Evolutionary conservation across 2,329 filamentous ascomycete species (phyloP), one percentile per base, ranked within the genome.

Genomic region (Lasiodiplodia gonubiensis): DNA sequence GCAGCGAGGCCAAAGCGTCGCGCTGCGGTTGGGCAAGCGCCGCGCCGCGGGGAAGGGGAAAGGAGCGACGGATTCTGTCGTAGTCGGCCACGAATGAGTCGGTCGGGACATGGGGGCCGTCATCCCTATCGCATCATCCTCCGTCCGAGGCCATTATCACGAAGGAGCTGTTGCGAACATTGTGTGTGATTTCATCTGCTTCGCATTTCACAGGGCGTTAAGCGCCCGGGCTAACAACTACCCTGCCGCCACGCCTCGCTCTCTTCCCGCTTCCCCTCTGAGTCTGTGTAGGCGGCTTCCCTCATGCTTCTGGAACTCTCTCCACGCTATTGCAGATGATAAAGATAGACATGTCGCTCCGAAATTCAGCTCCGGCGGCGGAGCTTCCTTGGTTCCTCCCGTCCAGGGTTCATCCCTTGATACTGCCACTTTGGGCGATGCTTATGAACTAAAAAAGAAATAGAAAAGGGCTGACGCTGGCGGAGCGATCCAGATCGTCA

Each of bases 151-250:
- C 25, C 33, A 35, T n/a, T 23, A 49, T 61, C 57, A 61, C 57
- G 46, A 37, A 63, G 59, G 59, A 51, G 61, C 61, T 65, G 42
- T 46, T 46, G 49, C 61, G 12, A 51, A 23, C 4, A n/a, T 63
- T 63, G 59, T 37, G 35, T 59, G 59, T 63, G 59, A 63, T 63
- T 30, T 48, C 39, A 54, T 53, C 51, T 64, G 61, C 61, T 53
- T n/a, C 54, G 61, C 61, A 54, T 64, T 64, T 53, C 48, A 64
- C 61, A 53, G 49, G 61, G 61, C 61, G 61, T 46, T 64, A 64
- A 64, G 61, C 61, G 61, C 61, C 61, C 49, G 42, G 33, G 33
- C 61, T 64, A 64, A 42, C 48, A n/a, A 18, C 39, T 51, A 53
- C 65, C 65, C 55, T 53, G 55, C 46, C 33, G 35, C 53, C 30